Evolutionary conservation across 164 flowering plant species (phyloP).

Genomic region (Sedum album): DNA sequence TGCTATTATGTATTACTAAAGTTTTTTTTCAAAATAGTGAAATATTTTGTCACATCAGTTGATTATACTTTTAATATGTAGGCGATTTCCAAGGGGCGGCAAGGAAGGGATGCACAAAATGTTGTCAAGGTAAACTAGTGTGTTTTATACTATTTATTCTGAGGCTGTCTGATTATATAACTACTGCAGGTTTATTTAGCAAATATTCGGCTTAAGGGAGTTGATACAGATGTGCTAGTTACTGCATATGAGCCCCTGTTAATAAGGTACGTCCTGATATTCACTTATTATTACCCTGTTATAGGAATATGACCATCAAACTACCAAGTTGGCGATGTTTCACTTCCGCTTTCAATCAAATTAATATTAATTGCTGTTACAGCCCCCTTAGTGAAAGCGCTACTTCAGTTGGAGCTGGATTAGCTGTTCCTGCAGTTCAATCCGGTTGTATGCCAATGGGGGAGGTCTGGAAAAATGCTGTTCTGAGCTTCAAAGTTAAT

Average conservation of each 20-base stretch:
- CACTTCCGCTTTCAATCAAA: neutral
- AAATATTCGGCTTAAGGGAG: constrained; percentile 78
- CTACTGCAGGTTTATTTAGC: constrained; percentile 78
- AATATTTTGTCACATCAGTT: too few species aligned
- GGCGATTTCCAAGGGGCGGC: constrained; percentile 74
- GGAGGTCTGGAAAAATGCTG: constrained; percentile 60
- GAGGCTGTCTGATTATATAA: neutral
- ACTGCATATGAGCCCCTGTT: constrained; percentile 78
- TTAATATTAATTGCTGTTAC: constrained; percentile 15
- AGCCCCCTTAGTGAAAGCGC: constrained; percentile 82
- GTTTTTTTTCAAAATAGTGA: too few species aligned
- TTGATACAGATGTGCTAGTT: constrained; percentile 74
- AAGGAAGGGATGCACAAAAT: constrained; percentile 88
- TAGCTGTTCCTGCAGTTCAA: constrained; percentile 49
- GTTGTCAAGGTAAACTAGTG: constrained; percentile 35
- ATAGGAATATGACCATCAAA: neutral
- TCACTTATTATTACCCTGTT: neutral
- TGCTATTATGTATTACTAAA: too few species aligned
- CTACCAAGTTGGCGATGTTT: neutral
- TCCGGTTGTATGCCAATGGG: constrained; percentile 53
- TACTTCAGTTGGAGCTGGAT: constrained; percentile 60
- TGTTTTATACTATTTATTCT: neutral
- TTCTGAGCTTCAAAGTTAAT: constrained; percentile 62
- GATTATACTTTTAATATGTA: too few species aligned
- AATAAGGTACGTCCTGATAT: constrained; percentile 54